Evolutionary conservation across 768 basidiomycete species (phyloP), one percentile per base, ranked within the genome.

Genomic region (Naganishia randhawae): DNA sequence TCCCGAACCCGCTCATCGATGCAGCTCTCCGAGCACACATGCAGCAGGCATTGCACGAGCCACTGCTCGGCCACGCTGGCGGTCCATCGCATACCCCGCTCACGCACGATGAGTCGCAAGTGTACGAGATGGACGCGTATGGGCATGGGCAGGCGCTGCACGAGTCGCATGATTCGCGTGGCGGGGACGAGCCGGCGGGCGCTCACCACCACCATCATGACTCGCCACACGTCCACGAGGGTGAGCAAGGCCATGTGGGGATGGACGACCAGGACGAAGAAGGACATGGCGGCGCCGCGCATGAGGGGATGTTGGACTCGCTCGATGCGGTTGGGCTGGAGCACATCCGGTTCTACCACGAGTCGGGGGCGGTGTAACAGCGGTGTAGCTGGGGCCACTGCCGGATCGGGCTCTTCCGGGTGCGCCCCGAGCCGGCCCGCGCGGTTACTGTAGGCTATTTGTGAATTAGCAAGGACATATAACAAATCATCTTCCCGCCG

Each of bases 111-210:
- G 54, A 55, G 31, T 32, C 54, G 32, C 54, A 55, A 22, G 54
- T n/a, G 16, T 55, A 55, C 33, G 54, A 55, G 35, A 22, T 55
- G 54, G 54, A 55, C 19, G 35, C 54, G 33, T 55, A 33, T n/a
- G 54, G 54, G 2, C 54, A 55, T 35, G 54, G 35, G 14, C 54
- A 29, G 54, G 3, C 54, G 31, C 33, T 55, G 54, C 54, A 55
- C 31, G 54, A 55, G 4, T 31, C 33, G n/a, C n/a, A 22, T 35
- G 32, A 55, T 55, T 55, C 54, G 17, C 54, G 54, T 22, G 54
- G 14, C 7, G 32, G 19, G 27, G 54, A 13, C 22, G 35, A 19
- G n/a, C 54, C 14, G n/a, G 54, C 19, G 9, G 50, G 50, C 50
- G 50, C 8, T 50, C 50, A 50, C n/a, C 50, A 50, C n/a, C 54